Evolutionary conservation across 495 filamentous ascomycete genomes (phyloP), one percentile per base, ranked within the genome.

Genomic region (Penicillium cosmopolitanum): DNA sequence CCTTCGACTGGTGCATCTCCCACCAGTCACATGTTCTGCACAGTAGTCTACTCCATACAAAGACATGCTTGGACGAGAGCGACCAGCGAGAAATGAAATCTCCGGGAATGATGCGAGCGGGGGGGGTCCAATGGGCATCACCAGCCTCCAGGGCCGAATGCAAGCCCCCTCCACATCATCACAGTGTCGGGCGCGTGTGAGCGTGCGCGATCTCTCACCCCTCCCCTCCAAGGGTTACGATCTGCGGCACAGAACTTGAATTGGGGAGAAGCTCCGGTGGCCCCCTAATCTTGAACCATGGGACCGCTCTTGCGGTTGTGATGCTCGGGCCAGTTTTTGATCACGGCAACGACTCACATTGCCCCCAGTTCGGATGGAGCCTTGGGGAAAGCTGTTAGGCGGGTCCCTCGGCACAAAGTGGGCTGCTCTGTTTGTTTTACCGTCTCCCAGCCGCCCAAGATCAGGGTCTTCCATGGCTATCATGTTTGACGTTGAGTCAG

Each of bases 111-210:
- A 15, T 9, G n/a, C 40, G 40, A n/a, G 40, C 40, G 19, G 40
- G 43, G 35, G 34, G 38, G 28, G 33, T 34, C 63, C 66, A 66
- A 68, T 61, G 38, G 56, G 50, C 55, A 33, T 33, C 18, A 23
- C 44, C 21, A 33, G 38, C 18, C 42, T 33, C 11, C 52, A 13
- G 5, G 10, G 16, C 16, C 40, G n/a, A 55, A 61, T 70, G 65
- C 67, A 70, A 68, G 67, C 62, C 65, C 34, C 46, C 55, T 67
- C 65, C 53, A 61, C 60, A 65, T 53, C 56, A 69, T 69, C 66
- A 69, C 66, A 64, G 42, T 50, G n/a, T n/a, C 43, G 16, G 53
- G 51, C 47, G 54, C 50, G 42, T 50, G 46, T 50, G 36, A 53
- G 48, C 51, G 35, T 58, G 50, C 11, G 40, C 11, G 40, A 43